These are phyloP conservation scores for Candida nemodendra DNA, from an alignment of 805 yeast genomes.

Conservation along the genomic window DNA sequence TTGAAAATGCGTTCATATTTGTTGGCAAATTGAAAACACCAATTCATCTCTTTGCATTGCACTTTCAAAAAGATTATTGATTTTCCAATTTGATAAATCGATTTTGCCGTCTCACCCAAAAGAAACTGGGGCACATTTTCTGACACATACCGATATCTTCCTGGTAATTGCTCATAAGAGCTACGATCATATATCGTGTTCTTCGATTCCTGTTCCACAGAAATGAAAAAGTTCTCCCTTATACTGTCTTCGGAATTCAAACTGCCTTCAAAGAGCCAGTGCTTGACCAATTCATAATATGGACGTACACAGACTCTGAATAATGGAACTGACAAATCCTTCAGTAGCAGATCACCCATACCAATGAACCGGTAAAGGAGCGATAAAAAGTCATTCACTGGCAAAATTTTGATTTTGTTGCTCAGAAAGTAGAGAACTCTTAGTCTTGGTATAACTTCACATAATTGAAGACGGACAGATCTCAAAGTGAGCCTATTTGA, in stretches of 20 bases:
- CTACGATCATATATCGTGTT: background rate
- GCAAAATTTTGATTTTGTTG: conserved; percentile 28
- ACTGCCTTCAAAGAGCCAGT: conserved; percentile 73
- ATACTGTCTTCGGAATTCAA: conserved; percentile 40
- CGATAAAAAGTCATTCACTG: conserved; percentile 55
- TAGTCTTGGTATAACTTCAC: conserved; percentile 52
- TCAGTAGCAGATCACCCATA: conserved; percentile 63
- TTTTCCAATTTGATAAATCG: conserved; percentile 69
- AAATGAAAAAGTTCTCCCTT: conserved; percentile 61
- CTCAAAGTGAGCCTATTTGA: conserved; percentile 31
- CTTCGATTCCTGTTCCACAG: background rate
- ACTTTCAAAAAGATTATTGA: conserved; percentile 60
- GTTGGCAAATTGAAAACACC: conserved; percentile 38
- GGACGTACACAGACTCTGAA: conserved; percentile 51
- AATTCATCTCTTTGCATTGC: conserved; percentile 65
- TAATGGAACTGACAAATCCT: conserved; percentile 41
- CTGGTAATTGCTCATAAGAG: background rate
- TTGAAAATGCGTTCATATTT: conserved; percentile 8
- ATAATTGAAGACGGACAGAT: conserved; percentile 40
- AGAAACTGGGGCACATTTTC: conserved; percentile 47
- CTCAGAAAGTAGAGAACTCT: conserved; percentile 53
- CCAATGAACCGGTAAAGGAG: conserved; percentile 46
- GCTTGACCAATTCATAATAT: conserved; percentile 54
- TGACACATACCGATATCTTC: conserved; percentile 8
- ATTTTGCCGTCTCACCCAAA: conserved; percentile 37